Base-by-base conservation (phyloP, 257 asterid genomes). In the Thymus quinquecostatus region DNA sequence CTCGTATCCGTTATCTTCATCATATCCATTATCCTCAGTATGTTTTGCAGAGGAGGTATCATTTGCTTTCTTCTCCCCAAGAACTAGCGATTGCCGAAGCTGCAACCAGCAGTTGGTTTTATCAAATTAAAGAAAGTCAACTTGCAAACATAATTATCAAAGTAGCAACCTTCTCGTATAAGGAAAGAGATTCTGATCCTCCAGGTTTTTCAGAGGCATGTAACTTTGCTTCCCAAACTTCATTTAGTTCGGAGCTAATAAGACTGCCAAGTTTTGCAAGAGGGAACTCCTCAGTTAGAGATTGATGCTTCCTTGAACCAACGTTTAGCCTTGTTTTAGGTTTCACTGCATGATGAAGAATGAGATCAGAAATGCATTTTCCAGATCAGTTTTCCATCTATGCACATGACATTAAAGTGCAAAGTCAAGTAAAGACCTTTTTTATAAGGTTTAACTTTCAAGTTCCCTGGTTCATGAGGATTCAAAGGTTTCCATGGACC, bases 401-500 rank as follows among this genome's bases (percentile, higher is more conserved):
- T 10, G 54, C 38, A 41, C 66, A 81, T 34, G 64, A 64, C 72
- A 63, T 61, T 27, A 71, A 59, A 68, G 59, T 60, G 27, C 27
- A 30, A 60, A 70, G 36, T 11, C 14, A 70, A 65, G 34, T 54
- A 33, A 43, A 50, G 32, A 53, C 99, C 95, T 85, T 69, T 91
- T 74, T 74, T 91, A 58, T 79, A 88, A 47, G 97, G 95, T 69
- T 82, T 91, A 27, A 89, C 85, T 90, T 83, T 88, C 86, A 94
- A 81, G 84, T 69, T 86, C 79, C 99, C 99, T 29, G 89, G 86
- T 72, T 81, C 98, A 80, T 94, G 97, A 41, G 99, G 98, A 84
- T 94, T 86, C 79, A 94, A 80, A 80, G 97, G 98, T 72, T 86
- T 87, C 99, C 98, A 94, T 12, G 98, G 97, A 85, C 88, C 93